Evolutionary conservation across 192 early-diverging fungal species (phyloP), one percentile per base, ranked within the genome.

Genomic region (Coemansia sp.): DNA sequence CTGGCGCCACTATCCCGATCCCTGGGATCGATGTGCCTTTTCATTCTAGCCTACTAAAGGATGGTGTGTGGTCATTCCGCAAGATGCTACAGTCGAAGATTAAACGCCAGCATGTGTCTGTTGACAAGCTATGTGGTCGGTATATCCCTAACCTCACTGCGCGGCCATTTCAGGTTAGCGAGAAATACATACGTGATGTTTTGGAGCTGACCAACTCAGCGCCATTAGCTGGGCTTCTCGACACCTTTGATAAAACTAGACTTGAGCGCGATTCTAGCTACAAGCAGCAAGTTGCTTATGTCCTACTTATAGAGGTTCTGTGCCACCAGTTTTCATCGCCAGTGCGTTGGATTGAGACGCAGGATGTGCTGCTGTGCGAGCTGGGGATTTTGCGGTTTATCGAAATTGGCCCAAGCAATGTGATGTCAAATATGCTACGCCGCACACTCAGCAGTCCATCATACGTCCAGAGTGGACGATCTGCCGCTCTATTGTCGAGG

Each of bases 121-220:
- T 92, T 16, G 71, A 79, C 34, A 78, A 85, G 23, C 87, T 97
- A 49, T 67, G 85, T 51, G 86, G 81, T 60, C 91, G 89, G 68
- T 97, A 97, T 66, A 93, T 97, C 69, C 95, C 95, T 28, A 97
- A 97, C 82, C 84, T 97, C 75, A 97, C 95, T 30, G 94, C 93
- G 24, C 66, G 86, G 68, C 95, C 95, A 27, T 97, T 97, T 83
- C 82, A 83, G 52, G 78, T 91, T 41, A 78, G 76, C 25, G 87
- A 87, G 73, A 76, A 68, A 4, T 97, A 95, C 80, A 84, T 95
- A 54, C 75, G 86, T 41, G 65, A 67, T 50, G 90, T 94, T 18
- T 82, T 87, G 70, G 73, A 86, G 28, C 78, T 86, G 60, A 96
- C 94, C 27, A 81, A 83, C 22, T 91, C 90, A 12, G 67, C 75